Conservation (phyloP, 345 rosid genomes). For the Balakata baccata region DNA sequence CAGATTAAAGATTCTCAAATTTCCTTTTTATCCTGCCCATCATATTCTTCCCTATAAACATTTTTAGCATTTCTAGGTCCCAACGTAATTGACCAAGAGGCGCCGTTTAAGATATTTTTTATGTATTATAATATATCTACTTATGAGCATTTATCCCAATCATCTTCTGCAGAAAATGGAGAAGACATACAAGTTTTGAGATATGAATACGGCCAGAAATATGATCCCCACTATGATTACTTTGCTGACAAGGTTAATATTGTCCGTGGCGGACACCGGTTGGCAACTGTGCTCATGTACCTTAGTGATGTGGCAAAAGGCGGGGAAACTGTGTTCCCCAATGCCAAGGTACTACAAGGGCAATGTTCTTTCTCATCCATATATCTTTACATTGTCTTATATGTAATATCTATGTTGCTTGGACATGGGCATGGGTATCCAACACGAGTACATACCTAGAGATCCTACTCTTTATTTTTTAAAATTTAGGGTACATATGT, state of each 20-base stretch:
- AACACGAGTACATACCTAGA: no score
- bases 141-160: not conserved
- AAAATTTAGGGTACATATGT: no score
- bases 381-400: not conserved
- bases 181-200: slow-evolving; percentile 90
- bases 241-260: slow-evolving; percentile 84
- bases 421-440: no score
- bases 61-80: not conserved
- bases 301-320: slow-evolving; percentile 83
- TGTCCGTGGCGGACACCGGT: slow-evolving; percentile 91
- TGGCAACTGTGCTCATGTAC: slow-evolving; percentile 89
- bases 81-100: not conserved
- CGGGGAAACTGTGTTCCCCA: slow-evolving; percentile 92
- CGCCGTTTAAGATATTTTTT: not conserved
- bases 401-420: no score
- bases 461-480: no score
- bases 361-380: not conserved
- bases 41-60: not conserved
- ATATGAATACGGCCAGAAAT: slow-evolving; percentile 88
- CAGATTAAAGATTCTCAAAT: not conserved
- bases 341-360: slow-evolving; percentile 57
- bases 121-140: not conserved
- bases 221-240: slow-evolving; percentile 87
- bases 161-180: slow-evolving; percentile 62
- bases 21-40: not conserved